Base-by-base conservation (phyloP, 2,329 filamentous ascomycete genomes). In the Periconia sp. region DNA sequence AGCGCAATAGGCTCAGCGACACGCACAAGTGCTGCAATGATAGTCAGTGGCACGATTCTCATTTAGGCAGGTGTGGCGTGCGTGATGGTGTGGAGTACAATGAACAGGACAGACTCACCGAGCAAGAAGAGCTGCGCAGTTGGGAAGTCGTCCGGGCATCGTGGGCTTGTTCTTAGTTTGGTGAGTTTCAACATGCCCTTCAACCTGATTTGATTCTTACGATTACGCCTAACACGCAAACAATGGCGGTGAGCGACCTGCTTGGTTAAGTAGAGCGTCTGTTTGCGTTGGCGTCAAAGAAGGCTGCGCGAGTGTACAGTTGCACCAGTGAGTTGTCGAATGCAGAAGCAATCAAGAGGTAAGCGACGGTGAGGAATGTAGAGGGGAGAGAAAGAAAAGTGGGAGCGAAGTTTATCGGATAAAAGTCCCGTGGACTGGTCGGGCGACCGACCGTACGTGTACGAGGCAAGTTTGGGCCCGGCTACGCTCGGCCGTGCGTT, bases 1-100 rank as follows among this genome's bases (percentile, higher is more conserved):
- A 96, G 81, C 35, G 92, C 92, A 61, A 96, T 92, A 15, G 92
- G 92, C 72, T 96, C 92, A 36, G 92, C 89, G 50, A 96, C 82
- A 60, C 92, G 88, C 61, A 95, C 91, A 73, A 96, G 89, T 62
- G 91, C 92, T 95, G 61, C 30, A 25, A 16, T n/a, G 36, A 40
- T 12, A 46, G 36, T 18, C 19, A 11, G 13, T 19, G 18, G 15
- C 15, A 19, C 2, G 18, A 13, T 36, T 12, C 13, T n/a, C 10
- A n/a, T 13, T 15, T 19, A 16, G 24, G 9, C 4, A 10, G 12
- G 12, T 16, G n/a, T 30, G 25, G 12, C 9, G 15, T 7, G 12
- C 12, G 22, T 11, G 16, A 16, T 12, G 33, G 23, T 19, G n/a
- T 25, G 23, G 23, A 29, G 18, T 15, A 10, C 32, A 24, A 35